These are phyloP conservation scores for Flaveria linearis DNA, from an alignment of 129 eudicot species.

Conservation along the genomic window DNA sequence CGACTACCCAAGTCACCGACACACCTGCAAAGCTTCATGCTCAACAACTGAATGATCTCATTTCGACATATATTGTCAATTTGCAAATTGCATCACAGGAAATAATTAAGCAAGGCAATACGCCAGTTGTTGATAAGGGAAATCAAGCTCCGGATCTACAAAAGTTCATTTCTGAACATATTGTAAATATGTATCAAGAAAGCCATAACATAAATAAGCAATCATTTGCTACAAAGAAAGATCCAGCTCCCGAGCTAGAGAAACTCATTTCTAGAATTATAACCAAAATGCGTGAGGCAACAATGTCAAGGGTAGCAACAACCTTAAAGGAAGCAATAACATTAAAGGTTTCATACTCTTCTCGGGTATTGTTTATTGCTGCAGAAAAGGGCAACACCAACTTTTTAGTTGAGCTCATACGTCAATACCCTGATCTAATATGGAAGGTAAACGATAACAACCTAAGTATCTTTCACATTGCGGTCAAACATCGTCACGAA, in stretches of 20 bases:
- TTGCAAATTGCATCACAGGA: background rate
- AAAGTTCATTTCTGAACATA: background rate
- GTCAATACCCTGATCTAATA: slow-evolving; percentile 24
- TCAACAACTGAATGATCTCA: background rate
- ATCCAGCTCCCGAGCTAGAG: background rate
- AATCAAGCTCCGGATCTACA: background rate
- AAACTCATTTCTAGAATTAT: background rate
- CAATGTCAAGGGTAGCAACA: background rate
- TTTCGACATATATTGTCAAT: background rate
- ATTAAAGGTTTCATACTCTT: slow-evolving; percentile 23
- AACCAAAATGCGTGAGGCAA: too few species aligned
- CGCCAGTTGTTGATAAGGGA: background rate
- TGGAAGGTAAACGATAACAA: slow-evolving; percentile 20
- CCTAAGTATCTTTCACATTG: slow-evolving; percentile 11
- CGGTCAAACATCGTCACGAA: slow-evolving; percentile 8
- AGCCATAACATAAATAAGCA: background rate
- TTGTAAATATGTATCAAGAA: background rate
- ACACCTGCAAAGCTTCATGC: background rate
- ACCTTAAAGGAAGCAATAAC: background rate
- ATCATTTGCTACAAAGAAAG: background rate
- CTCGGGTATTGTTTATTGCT: slow-evolving; percentile 40
- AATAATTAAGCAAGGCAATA: background rate
- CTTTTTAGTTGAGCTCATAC: slow-evolving; percentile 25
- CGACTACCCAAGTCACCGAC: background rate
- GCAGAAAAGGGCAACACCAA: slow-evolving; percentile 28